Percentiles rank a stretch among this genome's conserved stretches.
Conservation (phyloP, 441 rosid species). For the Daphne laureola region DNA sequence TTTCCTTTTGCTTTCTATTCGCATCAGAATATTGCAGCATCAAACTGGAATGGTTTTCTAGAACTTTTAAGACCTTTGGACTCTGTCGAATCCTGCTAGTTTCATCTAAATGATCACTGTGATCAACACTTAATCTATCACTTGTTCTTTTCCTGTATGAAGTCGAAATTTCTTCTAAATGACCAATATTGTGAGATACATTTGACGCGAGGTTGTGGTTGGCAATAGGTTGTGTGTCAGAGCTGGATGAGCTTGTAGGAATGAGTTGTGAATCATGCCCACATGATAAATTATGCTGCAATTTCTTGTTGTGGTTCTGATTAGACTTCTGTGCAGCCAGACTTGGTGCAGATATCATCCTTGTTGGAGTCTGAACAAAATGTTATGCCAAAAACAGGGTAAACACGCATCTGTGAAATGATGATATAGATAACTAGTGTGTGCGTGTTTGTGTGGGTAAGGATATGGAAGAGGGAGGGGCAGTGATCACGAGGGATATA, state of each 20-base stretch:
- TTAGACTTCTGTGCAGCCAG: slow-evolving; percentile 19
- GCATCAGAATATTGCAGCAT: slow-evolving; percentile 25
- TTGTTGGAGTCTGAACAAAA: slow-evolving; percentile 25
- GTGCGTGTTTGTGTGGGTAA: slow-evolving; percentile 8
- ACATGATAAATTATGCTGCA: slow-evolving; percentile 15
- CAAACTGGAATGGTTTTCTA: slow-evolving; percentile 21
- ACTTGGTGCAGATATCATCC: slow-evolving; percentile 23
- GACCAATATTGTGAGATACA: slow-evolving; percentile 16
- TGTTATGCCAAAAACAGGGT: slow-evolving; percentile 16
- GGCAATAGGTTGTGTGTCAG: slow-evolving; percentile 13
- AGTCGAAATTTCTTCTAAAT: slow-evolving; percentile 24
- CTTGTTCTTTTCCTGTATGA: slow-evolving; percentile 49
- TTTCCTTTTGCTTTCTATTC: slow-evolving; percentile 22
- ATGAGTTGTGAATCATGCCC: slow-evolving; percentile 17
- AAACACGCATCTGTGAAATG: slow-evolving; percentile 15
- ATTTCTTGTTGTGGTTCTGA: slow-evolving; percentile 26
- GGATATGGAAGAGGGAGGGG: slow-evolving; percentile 12
- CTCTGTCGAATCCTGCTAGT: slow-evolving; percentile 21
- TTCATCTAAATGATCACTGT: slow-evolving; percentile 27
- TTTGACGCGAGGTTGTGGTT: slow-evolving; percentile 12
- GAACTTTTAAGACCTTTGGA: slow-evolving; percentile 28
- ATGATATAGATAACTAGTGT: slow-evolving; percentile 1
- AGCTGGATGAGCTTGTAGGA: slow-evolving; percentile 19
- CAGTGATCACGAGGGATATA: neutral
- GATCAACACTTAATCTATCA: slow-evolving; percentile 28